Evolutionary conservation across 129 eudicot species (phyloP).

Genomic region (Oenanthe sinensis): DNA sequence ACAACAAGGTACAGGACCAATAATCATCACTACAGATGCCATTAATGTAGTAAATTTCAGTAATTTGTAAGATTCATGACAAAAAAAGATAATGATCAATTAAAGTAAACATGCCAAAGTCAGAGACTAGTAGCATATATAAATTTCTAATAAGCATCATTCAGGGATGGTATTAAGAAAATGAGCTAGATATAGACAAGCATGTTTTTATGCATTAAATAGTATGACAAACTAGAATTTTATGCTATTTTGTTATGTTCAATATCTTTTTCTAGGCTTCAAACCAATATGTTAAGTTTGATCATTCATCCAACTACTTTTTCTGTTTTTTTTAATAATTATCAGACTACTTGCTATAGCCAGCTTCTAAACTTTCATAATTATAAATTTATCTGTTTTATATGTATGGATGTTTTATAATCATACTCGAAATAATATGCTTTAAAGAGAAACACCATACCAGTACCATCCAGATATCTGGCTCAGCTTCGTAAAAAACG

Average conservation of each 20-base stretch:
- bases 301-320: background rate
- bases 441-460: slow-evolving; percentile 29
- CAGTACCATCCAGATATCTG: slow-evolving; percentile 99
- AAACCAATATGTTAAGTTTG: background rate
- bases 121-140: background rate
- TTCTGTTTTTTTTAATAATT: background rate
- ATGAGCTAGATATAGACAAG: background rate
- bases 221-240: background rate
- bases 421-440: background rate
- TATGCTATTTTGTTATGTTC: background rate
- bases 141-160: background rate
- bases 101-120: background rate
- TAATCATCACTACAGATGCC: slow-evolving; percentile 6
- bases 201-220: background rate
- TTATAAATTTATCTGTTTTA: background rate
- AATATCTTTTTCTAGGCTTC: background rate
- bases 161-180: background rate
- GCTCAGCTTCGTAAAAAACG: slow-evolving; percentile 89
- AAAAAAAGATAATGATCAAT: background rate
- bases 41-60: background rate
- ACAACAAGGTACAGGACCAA: slow-evolving; percentile 18
- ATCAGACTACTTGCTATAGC: background rate
- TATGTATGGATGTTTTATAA: background rate
- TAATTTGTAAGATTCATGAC: background rate
- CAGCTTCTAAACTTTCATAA: background rate